These are phyloP conservation scores for Pseudopithomyces chartarum DNA, from an alignment of 2,329 filamentous ascomycete genomes.

Conservation along the genomic window DNA sequence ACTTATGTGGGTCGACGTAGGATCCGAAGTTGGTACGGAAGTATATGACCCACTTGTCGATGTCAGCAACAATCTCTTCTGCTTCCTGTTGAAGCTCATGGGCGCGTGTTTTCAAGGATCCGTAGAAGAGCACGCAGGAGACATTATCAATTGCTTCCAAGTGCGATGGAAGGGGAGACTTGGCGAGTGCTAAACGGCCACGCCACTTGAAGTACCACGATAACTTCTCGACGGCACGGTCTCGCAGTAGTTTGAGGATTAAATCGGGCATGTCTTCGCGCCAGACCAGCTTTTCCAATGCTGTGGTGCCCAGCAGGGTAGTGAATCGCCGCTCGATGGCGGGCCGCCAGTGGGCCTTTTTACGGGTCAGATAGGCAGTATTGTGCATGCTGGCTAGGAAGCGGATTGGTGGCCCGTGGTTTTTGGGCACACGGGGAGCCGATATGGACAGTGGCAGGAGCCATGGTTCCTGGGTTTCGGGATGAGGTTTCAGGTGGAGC, in stretches of 20 bases:
- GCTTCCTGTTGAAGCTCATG: slow-evolving; percentile 25
- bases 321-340: slow-evolving; percentile 32
- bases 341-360: slow-evolving; percentile 26
- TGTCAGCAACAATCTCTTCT: slow-evolving; percentile 19
- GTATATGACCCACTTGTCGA: slow-evolving; percentile 30
- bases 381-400: slow-evolving; percentile 25
- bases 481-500: slow-evolving; percentile 62
- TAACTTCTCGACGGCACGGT: slow-evolving; percentile 43
- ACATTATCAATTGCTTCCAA: slow-evolving; percentile 34
- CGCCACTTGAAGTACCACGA: slow-evolving; percentile 35
- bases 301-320: neutral
- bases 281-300: slow-evolving; percentile 44
- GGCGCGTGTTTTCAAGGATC: slow-evolving; percentile 29
- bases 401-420: slow-evolving; percentile 30
- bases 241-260: slow-evolving; percentile 45
- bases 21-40: slow-evolving; percentile 18
- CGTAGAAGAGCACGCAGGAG: slow-evolving; percentile 33
- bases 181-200: slow-evolving; percentile 28
- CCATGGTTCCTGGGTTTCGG: slow-evolving; percentile 59
- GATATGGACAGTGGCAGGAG: slow-evolving; percentile 56
- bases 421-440: slow-evolving; percentile 14
- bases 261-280: slow-evolving; percentile 54
- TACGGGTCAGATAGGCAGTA: slow-evolving; percentile 23
- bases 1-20: slow-evolving; percentile 31
- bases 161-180: slow-evolving; percentile 24